Conservation (phyloP, 2,329 filamentous ascomycete species). For the Trichoderma asperellum region DNA sequence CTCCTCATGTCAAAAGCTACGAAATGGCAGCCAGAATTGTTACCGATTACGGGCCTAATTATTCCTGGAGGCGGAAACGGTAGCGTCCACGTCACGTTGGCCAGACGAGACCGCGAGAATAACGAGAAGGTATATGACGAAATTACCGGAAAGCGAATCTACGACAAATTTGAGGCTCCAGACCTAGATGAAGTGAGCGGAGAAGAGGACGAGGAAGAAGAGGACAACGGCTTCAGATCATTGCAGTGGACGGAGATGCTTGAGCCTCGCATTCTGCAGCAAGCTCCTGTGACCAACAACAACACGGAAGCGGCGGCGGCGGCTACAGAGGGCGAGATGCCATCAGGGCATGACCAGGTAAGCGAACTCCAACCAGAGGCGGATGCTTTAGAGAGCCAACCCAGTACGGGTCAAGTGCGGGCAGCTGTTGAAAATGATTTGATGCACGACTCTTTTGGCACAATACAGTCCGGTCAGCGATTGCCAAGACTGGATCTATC, state of each 20-base stretch:
- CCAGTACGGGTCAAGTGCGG: constrained; percentile 40
- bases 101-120: constrained; percentile 66
- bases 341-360: constrained; percentile 20
- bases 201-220: constrained; percentile 54
- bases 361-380: constrained; percentile 22
- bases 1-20: constrained; percentile 64
- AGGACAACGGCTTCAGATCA: constrained; percentile 65
- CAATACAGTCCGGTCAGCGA: constrained; percentile 39
- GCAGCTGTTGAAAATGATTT: constrained; percentile 34
- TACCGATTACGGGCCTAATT: constrained; percentile 68
- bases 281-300: constrained; percentile 30
- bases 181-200: constrained; percentile 58
- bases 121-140: constrained; percentile 66
- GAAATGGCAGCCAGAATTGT: constrained; percentile 67
- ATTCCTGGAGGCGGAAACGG: constrained; percentile 57
- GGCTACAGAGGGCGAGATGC: background rate
- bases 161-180: constrained; percentile 77
- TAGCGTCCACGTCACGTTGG: constrained; percentile 64
- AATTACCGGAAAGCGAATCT: constrained; percentile 71
- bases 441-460: constrained; percentile 28
- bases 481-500: constrained; percentile 34
- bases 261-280: constrained; percentile 67
- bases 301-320: background rate
- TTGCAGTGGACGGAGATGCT: constrained; percentile 66
- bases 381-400: constrained; percentile 34